Evolutionary conservation across 75 land plant genomes (phyloP).

Genomic region (Sequoia sempervirens): DNA sequence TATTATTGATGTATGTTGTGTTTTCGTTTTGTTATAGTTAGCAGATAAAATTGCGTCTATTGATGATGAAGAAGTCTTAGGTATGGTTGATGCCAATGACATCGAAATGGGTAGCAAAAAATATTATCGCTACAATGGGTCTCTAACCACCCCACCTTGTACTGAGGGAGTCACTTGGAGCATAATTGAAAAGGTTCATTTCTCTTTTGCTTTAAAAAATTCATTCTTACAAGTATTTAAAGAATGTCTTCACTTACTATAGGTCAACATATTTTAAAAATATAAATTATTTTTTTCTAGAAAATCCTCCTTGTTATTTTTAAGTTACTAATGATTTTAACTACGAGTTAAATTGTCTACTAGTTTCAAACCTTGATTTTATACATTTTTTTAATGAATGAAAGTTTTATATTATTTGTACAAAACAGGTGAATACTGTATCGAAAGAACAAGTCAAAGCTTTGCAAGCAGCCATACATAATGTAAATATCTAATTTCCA

Average conservation of each 20-base stretch:
- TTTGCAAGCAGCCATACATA: constrained; percentile 7
- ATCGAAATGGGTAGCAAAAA: background rate
- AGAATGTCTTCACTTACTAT: background rate
- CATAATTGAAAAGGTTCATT: constrained; percentile 17
- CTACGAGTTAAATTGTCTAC: too few relatives aligned
- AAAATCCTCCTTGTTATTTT: background rate
- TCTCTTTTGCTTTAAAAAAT: too few relatives aligned
- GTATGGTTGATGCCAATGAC: constrained; percentile 4
- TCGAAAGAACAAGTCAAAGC: constrained; percentile 9
- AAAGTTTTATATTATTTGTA: too few relatives aligned
- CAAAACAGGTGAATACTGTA: background rate
- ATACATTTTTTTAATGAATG: too few relatives aligned
- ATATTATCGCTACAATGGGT: constrained; percentile 39
- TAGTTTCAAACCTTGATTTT: too few relatives aligned
- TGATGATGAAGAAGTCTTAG: background rate
- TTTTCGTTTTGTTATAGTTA: background rate
- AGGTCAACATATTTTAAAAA: too few relatives aligned
- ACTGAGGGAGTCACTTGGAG: constrained; percentile 39
- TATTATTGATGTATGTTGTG: background rate
- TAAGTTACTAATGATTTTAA: background rate
- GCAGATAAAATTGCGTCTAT: background rate
- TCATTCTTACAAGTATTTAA: too few relatives aligned
- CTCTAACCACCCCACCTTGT: constrained; percentile 44
- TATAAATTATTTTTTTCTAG: background rate
- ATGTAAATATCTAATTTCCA: constrained; percentile 1